These are phyloP conservation scores for Phyllosticta paracitricarpa DNA, from an alignment of 2,329 filamentous ascomycete genomes.

Conservation along the genomic window DNA sequence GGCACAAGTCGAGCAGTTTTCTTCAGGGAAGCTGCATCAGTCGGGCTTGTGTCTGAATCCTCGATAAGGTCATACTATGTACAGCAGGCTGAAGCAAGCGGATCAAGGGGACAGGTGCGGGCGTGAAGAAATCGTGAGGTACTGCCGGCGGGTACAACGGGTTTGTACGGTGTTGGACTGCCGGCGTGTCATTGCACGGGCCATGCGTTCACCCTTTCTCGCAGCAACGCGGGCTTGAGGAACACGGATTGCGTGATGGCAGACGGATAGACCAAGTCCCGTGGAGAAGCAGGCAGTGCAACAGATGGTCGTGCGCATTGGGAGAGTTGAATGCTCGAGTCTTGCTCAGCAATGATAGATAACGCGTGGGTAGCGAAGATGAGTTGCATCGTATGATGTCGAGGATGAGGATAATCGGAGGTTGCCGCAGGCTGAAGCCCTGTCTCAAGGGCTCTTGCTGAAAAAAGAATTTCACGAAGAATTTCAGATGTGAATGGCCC, in stretches of 20 bases:
- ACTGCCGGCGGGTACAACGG: not conserved
- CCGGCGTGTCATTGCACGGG: not conserved
- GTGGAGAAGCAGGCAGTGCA: not conserved
- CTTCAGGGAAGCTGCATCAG: not conserved
- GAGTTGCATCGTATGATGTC: not conserved
- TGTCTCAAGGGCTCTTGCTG: not conserved
- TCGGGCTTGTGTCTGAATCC: not conserved
- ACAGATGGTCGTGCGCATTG: not conserved
- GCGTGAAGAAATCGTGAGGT: not conserved
- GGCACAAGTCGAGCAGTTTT: not conserved
- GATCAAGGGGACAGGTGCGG: not conserved
- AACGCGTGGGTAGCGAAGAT: not conserved
- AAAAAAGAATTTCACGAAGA: not conserved
- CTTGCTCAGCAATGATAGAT: not conserved
- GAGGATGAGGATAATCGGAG: not conserved
- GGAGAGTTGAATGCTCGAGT: not conserved
- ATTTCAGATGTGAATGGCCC: not conserved
- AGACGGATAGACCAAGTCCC: not conserved
- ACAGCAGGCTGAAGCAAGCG: not conserved
- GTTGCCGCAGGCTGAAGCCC: not conserved
- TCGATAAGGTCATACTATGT: not conserved
- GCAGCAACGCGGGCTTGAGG: not conserved
- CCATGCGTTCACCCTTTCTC: not conserved
- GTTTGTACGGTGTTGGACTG: not conserved
- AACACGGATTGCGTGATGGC: not conserved